phyloP scores from a whole-genome alignment of 1,139 yeast species.

The Lodderomyces oxycetoniae region DNA sequence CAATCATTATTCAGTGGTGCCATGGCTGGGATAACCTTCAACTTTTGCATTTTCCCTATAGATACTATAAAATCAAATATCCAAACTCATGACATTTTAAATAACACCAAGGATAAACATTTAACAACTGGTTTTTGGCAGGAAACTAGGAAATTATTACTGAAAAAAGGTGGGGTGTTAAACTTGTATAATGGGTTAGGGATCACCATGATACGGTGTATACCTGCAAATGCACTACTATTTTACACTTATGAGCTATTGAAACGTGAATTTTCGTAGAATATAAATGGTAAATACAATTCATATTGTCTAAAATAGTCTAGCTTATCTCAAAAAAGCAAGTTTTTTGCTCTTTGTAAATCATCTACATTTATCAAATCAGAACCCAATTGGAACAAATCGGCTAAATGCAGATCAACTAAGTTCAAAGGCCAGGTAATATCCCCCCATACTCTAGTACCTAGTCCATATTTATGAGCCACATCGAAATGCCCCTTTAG shows the following conservation, averaged over 20 bases:
- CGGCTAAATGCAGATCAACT: conserved; percentile 26
- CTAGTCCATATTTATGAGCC: conserved; percentile 35
- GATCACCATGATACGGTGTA: conserved; percentile 73
- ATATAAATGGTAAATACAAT: no score
- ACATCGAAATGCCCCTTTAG: conserved; percentile 20
- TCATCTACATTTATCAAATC: conserved; percentile 42
- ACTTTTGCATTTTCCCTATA: conserved; percentile 77
- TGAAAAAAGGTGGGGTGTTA: conserved; percentile 48
- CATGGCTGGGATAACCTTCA: conserved; percentile 77
- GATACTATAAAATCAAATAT: conserved; percentile 87
- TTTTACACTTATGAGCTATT: conserved; percentile 74
- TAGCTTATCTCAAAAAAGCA: conserved; percentile 11
- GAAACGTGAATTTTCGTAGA: conserved; percentile 33
- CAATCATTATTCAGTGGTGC: conserved; percentile 78
- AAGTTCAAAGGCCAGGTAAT: conserved; percentile 35
- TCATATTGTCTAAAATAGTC: no score
- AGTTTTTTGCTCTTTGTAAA: conserved; percentile 22
- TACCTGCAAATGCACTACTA: conserved; percentile 87
- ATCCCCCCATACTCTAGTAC: conserved; percentile 45
- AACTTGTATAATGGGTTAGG: conserved; percentile 85
- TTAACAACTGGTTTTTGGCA: conserved; percentile 25
- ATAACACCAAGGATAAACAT: conserved; percentile 11
- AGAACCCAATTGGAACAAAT: conserved; percentile 26
- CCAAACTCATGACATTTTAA: conserved; percentile 54
- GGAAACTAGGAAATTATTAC: conserved; percentile 28